Percentiles rank a stretch among this genome's conserved stretches.
Conservation (phyloP, 768 basidiomycete genomes). For the Artomyces pyxidatus region DNA sequence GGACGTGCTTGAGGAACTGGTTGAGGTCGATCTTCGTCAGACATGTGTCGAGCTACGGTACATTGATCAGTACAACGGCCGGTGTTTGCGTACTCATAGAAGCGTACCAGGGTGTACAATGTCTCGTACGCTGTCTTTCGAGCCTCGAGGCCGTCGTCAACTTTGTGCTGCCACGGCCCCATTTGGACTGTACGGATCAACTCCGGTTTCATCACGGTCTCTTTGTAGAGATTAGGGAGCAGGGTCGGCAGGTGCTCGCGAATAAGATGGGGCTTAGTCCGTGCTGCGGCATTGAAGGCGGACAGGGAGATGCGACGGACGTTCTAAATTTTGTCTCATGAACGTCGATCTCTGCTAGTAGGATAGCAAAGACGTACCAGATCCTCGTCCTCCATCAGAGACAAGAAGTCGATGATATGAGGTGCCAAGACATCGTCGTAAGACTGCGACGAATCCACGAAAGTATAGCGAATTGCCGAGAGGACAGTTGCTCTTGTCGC, state of each 20-base stretch:
- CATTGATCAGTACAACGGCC: not conserved
- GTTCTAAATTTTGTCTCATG: conserved; percentile 37
- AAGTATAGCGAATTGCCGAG: conserved; percentile 85
- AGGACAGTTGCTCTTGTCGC: conserved; percentile 82
- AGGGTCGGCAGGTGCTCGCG: conserved; percentile 72
- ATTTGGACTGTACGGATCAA: conserved; percentile 89
- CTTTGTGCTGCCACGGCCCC: conserved; percentile 96
- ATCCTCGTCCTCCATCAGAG: conserved; percentile 82
- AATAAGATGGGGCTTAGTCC: conserved; percentile 89
- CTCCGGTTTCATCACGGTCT: conserved; percentile 71
- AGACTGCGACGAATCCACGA: conserved; percentile 75
- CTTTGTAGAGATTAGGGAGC: conserved; percentile 77
- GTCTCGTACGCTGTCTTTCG: conserved; percentile 97
- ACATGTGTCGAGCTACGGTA: conserved; percentile 77
- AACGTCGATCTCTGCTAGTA: too few relatives aligned
- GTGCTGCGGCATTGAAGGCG: conserved; percentile 88
- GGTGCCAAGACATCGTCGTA: conserved; percentile 91
- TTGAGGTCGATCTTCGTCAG: conserved; percentile 81
- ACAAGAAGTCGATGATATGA: conserved; percentile 84
- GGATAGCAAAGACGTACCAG: conserved; percentile 45
- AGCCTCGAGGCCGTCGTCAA: conserved; percentile 93
- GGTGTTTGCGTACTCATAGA: too few relatives aligned
- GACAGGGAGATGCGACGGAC: conserved; percentile 88
- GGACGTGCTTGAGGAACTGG: conserved; percentile 73
- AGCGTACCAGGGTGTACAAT: conserved; percentile 85